Evolutionary conservation across 257 asterid genomes (phyloP), one percentile per base, ranked within the genome.

Genomic region (Leonotis leonurus): DNA sequence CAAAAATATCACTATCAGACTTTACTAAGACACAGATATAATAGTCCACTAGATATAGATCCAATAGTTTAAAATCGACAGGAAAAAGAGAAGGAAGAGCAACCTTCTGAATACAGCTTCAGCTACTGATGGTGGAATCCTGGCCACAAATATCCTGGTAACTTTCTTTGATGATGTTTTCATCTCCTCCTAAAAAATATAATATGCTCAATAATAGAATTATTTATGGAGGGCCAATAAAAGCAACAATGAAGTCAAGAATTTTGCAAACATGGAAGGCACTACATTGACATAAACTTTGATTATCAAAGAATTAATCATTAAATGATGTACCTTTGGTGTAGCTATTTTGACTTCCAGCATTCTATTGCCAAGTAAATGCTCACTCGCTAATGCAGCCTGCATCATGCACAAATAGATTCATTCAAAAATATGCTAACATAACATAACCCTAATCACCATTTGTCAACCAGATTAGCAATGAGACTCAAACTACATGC

Each of bases 301-400:
- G 44, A 51, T 29, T 12, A 50, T 36, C 9, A 11, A 63, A 53
- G 13, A 46, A 39, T 14, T 32, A 39, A 50, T 27, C 17, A 18
- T 40, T 46, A 29, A 65, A 37, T 32, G 67, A 68, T 16, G 48
- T 51, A 93, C 99, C 99, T 84, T 93, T 0, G 99, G 99, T 3
- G 99, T 89, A 59, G 99, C 99, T 70, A 93, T 72, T 85, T 93
- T 93, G 60, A 93, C 96, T 81, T 93, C 99, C 71, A 93, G 82
- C 83, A 80, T 77, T 79, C 99, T 79, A 69, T 64, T 78, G 43
- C 97, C 99, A 52, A 93, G 95, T 48, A 76, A 52, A 74, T 93
- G 99, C 71, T 93, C 97, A 33, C 86, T 81, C 18, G 85, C 60
- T 66, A 89, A 72, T 35, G 94, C 96, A 73, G 84, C 82, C 97